Percentiles rank a stretch among this genome's conserved stretches.
These are phyloP conservation scores for Eucalyptus microcorys DNA, from an alignment of 345 rosid genomes.

Conservation along the genomic window DNA sequence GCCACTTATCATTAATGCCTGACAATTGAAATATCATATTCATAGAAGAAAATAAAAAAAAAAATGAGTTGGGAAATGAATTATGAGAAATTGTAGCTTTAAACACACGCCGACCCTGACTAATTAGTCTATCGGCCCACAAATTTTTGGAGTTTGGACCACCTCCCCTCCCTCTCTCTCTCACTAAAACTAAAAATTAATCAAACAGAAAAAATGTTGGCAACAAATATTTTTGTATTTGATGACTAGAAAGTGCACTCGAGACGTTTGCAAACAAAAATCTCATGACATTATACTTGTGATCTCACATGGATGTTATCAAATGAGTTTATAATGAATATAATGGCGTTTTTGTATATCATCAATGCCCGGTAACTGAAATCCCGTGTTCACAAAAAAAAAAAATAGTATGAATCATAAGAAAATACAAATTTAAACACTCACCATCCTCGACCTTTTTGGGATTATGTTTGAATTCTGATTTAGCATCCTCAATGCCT, in stretches of 20 bases:
- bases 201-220: not conserved
- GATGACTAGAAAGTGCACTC: not conserved
- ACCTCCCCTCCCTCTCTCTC: not conserved
- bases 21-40: not conserved
- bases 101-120: fast-evolving
- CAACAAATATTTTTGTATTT: not conserved
- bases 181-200: not conserved
- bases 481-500: not conserved
- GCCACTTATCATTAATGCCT: fast-evolving
- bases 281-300: not conserved
- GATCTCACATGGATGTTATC: not conserved
- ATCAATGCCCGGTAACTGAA: fast-evolving
- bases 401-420: not conserved
- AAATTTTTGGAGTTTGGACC: too few relatives aligned
- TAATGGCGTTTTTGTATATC: fast-evolving
- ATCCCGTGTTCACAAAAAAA: not conserved
- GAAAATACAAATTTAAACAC: not conserved
- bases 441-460: not conserved
- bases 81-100: not conserved
- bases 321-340: not conserved
- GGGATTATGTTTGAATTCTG: not conserved
- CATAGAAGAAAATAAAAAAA: too few relatives aligned
- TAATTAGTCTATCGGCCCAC: not conserved
- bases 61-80: not conserved
- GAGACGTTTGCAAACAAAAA: not conserved